These are phyloP conservation scores for Coemansia sp. DNA, from an alignment of 192 early-diverging fungal species.

Conservation along the genomic window DNA sequence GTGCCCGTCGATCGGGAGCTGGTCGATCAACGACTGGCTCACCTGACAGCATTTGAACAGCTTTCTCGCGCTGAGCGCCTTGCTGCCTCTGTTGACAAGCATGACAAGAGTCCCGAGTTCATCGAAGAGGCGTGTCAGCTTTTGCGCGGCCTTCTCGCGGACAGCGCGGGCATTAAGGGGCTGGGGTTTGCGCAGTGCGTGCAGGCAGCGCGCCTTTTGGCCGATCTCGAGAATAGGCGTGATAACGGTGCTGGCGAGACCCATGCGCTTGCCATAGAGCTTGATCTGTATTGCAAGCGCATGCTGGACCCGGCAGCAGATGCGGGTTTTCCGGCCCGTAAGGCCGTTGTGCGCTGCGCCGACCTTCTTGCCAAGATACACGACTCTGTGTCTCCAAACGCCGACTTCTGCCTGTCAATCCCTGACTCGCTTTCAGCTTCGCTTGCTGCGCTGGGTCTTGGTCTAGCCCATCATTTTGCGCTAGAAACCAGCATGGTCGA, in stretches of 20 bases:
- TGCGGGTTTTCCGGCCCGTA: slow-evolving; percentile 7
- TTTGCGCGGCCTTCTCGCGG: background rate
- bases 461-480: slow-evolving; percentile 21
- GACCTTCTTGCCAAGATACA: slow-evolving; percentile 17
- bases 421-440: background rate
- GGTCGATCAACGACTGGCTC: slow-evolving; percentile 16
- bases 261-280: slow-evolving; percentile 23
- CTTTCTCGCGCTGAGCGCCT: slow-evolving; percentile 21
- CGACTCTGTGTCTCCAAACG: background rate
- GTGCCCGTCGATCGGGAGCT: slow-evolving; percentile 18
- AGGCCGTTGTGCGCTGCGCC: slow-evolving; percentile 12
- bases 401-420: background rate
- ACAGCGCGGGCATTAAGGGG: background rate
- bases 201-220: slow-evolving; percentile 26
- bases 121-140: background rate
- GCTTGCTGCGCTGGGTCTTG: slow-evolving; percentile 23
- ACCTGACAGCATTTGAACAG: slow-evolving; percentile 10
- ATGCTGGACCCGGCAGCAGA: slow-evolving; percentile 4
- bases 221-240: slow-evolving; percentile 14
- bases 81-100: slow-evolving; percentile 3
- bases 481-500: slow-evolving; percentile 12
- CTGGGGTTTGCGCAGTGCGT: slow-evolving; percentile 34
- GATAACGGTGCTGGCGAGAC: background rate
- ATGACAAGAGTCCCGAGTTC: slow-evolving; percentile 5
- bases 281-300: slow-evolving; percentile 23